Evolutionary conservation across 192 early-diverging fungal genomes (phyloP).

Genomic region (Glomus cerebriforme): DNA sequence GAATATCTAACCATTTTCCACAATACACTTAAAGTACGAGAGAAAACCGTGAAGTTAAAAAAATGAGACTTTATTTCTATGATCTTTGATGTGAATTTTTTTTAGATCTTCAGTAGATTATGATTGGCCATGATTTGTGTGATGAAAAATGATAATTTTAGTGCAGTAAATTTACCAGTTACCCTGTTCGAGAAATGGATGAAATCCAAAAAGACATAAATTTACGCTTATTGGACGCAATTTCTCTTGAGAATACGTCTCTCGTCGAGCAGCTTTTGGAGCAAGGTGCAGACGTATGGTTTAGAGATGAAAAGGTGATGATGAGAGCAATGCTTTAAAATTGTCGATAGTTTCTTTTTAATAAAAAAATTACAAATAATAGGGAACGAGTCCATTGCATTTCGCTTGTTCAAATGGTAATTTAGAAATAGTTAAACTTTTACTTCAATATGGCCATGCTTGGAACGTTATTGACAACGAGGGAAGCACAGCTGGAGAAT

Average conservation of each 20-base stretch:
- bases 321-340: not conserved
- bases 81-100: too few species aligned
- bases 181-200: not conserved
- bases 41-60: too few species aligned
- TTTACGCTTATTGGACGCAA: not conserved
- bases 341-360: not conserved
- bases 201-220: too few species aligned
- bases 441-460: constrained; percentile 68
- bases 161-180: too few species aligned
- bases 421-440: constrained; percentile 60
- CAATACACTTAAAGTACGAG: not conserved
- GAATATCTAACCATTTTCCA: constrained; percentile 68
- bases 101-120: too few species aligned
- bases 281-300: constrained; percentile 19
- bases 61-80: too few species aligned
- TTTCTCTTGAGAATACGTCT: not conserved
- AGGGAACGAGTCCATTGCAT: constrained; percentile 65
- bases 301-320: constrained; percentile 12
- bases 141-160: too few species aligned
- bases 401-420: constrained; percentile 71
- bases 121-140: too few species aligned
- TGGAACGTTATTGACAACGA: constrained; percentile 83
- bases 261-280: constrained; percentile 17
- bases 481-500: constrained; percentile 81
- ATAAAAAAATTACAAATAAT: not conserved